Conservation (phyloP, 2,329 filamentous ascomycete genomes). For the Paracorniculantispora psalliotae region DNA sequence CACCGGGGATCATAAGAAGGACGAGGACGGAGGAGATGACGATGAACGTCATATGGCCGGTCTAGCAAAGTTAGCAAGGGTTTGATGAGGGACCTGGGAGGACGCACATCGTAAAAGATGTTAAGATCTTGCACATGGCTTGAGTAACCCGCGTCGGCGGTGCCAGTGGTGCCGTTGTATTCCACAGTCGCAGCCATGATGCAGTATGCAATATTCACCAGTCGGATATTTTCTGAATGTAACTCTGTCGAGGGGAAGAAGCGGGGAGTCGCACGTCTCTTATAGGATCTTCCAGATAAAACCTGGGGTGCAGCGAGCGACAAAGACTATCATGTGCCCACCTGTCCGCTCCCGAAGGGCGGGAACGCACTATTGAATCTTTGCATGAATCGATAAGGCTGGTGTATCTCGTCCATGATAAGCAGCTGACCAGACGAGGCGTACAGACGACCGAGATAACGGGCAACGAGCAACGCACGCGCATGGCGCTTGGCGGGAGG, state of each 20-base stretch:
- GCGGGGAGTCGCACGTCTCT: constrained; percentile 1
- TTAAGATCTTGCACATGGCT: constrained; percentile 64
- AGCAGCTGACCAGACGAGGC: constrained; percentile 10
- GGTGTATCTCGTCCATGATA: not conserved
- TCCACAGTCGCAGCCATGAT: constrained; percentile 25
- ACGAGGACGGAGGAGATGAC: constrained; percentile 72
- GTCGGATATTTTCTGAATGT: not conserved
- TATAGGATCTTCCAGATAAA: not conserved
- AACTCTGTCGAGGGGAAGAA: not conserved
- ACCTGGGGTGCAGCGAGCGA: not conserved
- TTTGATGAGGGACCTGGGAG: constrained; percentile 14
- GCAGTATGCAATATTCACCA: constrained; percentile 2
- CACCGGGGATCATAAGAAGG: constrained; percentile 87
- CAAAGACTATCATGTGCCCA: not conserved
- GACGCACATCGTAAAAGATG: constrained; percentile 69
- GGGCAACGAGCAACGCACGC: not conserved
- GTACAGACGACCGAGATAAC: constrained; percentile 4
- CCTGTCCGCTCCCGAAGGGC: not conserved
- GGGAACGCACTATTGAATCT: not conserved
- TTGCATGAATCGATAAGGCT: constrained; percentile 6
- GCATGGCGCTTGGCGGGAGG: not conserved
- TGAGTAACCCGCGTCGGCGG: constrained; percentile 49
- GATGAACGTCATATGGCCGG: constrained; percentile 80
- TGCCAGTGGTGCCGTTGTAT: constrained; percentile 48
- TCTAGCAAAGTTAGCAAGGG: constrained; percentile 37